Percentiles rank a stretch among this genome's conserved stretches.
Conservation (phyloP, 495 filamentous ascomycete genomes). For the Trichoderma gamsii region DNA sequence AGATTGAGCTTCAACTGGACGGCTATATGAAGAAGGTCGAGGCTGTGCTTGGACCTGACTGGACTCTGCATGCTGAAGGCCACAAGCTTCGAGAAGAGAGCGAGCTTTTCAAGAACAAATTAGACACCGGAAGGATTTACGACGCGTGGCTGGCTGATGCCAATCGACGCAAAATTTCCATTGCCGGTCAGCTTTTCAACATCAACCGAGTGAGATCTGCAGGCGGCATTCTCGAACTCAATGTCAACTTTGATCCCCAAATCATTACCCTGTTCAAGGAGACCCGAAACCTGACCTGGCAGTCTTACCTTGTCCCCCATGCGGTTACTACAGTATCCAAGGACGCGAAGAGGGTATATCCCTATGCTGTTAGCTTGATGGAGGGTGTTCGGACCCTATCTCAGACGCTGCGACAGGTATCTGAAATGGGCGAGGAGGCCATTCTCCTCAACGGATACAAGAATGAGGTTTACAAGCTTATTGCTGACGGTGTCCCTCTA, state of each 20-base stretch:
- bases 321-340: slow-evolving; percentile 91
- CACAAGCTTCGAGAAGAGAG: slow-evolving; percentile 88
- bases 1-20: slow-evolving; percentile 92
- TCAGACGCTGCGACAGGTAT: slow-evolving; percentile 77
- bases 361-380: slow-evolving; percentile 96
- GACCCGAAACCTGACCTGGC: slow-evolving; percentile 92
- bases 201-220: slow-evolving; percentile 80
- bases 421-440: slow-evolving; percentile 75
- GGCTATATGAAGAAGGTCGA: slow-evolving; percentile 97
- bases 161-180: slow-evolving; percentile 75
- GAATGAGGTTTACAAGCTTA: slow-evolving; percentile 74
- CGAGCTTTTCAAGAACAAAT: slow-evolving; percentile 86
- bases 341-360: slow-evolving; percentile 94
- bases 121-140: slow-evolving; percentile 88
- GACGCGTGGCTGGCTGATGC: slow-evolving; percentile 93
- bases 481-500: slow-evolving; percentile 78
- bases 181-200: slow-evolving; percentile 84
- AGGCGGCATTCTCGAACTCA: slow-evolving; percentile 77
- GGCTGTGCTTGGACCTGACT: slow-evolving; percentile 86
- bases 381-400: slow-evolving; percentile 86
- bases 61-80: slow-evolving; percentile 88
- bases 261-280: slow-evolving; percentile 98
- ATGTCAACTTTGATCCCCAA: slow-evolving; percentile 93
- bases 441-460: slow-evolving; percentile 84
- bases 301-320: slow-evolving; percentile 87